Percentiles rank a stretch among this genome's conserved stretches.
phyloP scores from a whole-genome alignment of 305 asterid genomes.

The Fraxinus sp. region DNA sequence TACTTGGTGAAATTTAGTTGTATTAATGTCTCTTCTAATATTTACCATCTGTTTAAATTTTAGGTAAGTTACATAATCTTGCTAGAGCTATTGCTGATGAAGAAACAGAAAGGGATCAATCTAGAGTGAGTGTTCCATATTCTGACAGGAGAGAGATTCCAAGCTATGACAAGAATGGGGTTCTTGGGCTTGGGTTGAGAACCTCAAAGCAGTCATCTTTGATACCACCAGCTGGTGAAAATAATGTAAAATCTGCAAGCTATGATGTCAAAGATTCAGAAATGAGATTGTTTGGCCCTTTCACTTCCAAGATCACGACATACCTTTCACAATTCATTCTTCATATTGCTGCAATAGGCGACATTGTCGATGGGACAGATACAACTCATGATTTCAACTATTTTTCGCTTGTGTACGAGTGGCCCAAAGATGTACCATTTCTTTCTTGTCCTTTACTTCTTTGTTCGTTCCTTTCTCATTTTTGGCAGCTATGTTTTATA shows the following conservation, averaged over 20 bases:
- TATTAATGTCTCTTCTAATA: conserved; percentile 22
- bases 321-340: conserved; percentile 94
- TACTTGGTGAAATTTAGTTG: conserved; percentile 13
- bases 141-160: conserved; percentile 58
- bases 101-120: conserved; percentile 75
- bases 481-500: conserved; percentile 11
- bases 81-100: conserved; percentile 98
- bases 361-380: conserved; percentile 99
- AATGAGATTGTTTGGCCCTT: conserved; percentile 75
- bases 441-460: conserved; percentile 21
- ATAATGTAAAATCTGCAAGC: conserved; percentile 49
- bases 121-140: conserved; percentile 56
- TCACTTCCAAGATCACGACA: conserved; percentile 72
- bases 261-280: conserved; percentile 80
- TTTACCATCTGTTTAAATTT: conserved; percentile 23
- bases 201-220: conserved; percentile 48
- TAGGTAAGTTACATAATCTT: conserved; percentile 95
- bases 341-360: conserved; percentile 97
- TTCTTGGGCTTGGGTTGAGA: conserved; percentile 90
- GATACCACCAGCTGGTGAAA: conserved; percentile 57
- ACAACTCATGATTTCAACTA: conserved; percentile 98
- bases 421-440: conserved; percentile 91
- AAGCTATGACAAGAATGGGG: conserved; percentile 59
- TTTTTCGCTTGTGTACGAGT: conserved; percentile 91
- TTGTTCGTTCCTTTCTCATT: conserved; percentile 6